A percentile compares a stretch with the other conserved stretches of the same genome.
These are phyloP conservation scores for Claviceps sorghi DNA, from an alignment of 2,329 filamentous ascomycete genomes.

Conservation along the genomic window DNA sequence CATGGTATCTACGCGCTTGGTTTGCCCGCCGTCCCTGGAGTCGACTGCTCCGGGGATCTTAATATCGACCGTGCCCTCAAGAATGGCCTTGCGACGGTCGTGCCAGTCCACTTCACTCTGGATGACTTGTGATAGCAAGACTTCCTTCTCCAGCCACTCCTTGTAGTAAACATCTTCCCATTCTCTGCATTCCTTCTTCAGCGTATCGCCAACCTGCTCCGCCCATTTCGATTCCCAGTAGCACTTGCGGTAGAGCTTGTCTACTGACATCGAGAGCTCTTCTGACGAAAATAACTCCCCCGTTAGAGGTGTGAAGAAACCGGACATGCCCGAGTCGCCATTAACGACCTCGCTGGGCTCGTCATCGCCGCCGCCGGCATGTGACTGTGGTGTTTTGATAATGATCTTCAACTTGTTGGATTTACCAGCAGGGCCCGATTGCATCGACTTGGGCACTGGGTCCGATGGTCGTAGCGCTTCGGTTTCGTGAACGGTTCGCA, in stretches of 20 bases:
- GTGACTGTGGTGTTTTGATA: slow-evolving; percentile 45
- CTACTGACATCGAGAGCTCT: slow-evolving; percentile 46
- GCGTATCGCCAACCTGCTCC: slow-evolving; percentile 46
- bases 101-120: slow-evolving; percentile 52
- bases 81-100: slow-evolving; percentile 39
- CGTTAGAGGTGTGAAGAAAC: slow-evolving; percentile 41
- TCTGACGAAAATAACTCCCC: slow-evolving; percentile 48
- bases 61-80: slow-evolving; percentile 33
- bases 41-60: slow-evolving; percentile 23
- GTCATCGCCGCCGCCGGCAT: slow-evolving; percentile 41
- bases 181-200: slow-evolving; percentile 49
- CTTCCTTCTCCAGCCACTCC: slow-evolving; percentile 70
- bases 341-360: slow-evolving; percentile 37
- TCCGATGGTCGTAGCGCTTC: slow-evolving; percentile 76
- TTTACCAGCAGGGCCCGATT: slow-evolving; percentile 29
- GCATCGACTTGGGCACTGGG: slow-evolving; percentile 56
- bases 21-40: slow-evolving; percentile 12
- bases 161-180: slow-evolving; percentile 53
- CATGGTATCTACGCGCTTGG: slow-evolving; percentile 10
- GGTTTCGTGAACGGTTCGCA: slow-evolving; percentile 96
- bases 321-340: slow-evolving; percentile 41
- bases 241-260: slow-evolving; percentile 53
- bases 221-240: slow-evolving; percentile 60
- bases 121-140: slow-evolving; percentile 59
- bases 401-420: slow-evolving; percentile 46